phyloP scores from a whole-genome alignment of 257 asterid genomes.

The Petunia axillaris region DNA sequence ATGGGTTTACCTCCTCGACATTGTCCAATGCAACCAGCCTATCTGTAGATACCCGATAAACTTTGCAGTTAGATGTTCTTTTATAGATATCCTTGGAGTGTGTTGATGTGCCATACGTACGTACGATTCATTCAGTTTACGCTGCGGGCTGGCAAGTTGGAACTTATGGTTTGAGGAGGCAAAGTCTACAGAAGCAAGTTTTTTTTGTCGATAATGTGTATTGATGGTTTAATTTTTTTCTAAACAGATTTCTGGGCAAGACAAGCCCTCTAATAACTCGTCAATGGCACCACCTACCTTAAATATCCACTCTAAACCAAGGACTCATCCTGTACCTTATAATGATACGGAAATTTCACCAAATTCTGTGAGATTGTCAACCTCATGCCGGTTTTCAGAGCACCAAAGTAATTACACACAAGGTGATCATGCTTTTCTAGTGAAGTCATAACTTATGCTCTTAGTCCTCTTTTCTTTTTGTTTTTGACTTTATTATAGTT shows the following conservation, averaged over 20 bases:
- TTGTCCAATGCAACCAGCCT: constrained; percentile 32
- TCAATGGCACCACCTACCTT: constrained; percentile 35
- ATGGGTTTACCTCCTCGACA: constrained; percentile 38
- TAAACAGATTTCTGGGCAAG: constrained; percentile 87
- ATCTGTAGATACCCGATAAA: constrained; percentile 20
- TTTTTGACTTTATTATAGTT: not conserved
- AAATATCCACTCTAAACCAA: constrained; percentile 55
- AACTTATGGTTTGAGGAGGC: constrained; percentile 40
- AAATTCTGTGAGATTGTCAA: constrained; percentile 45
- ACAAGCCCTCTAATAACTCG: constrained; percentile 54
- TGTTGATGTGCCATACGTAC: not conserved
- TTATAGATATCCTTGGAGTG: constrained; percentile 1
- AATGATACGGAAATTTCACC: constrained; percentile 49
- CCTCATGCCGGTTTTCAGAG: constrained; percentile 57
- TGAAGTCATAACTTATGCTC: constrained; percentile 11
- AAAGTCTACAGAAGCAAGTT: constrained; percentile 25
- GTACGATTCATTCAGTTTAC: not conserved
- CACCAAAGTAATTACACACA: constrained; percentile 46
- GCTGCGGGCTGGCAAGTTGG: constrained; percentile 34
- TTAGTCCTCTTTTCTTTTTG: not conserved
- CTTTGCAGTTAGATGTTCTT: constrained; percentile 1
- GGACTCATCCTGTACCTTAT: constrained; percentile 52
- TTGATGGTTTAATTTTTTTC: constrained; percentile 33
- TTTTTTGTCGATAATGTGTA: constrained; percentile 21
- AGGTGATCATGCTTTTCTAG: constrained; percentile 54